These are phyloP conservation scores for Helichrysum umbraculigerum DNA, from an alignment of 129 eudicot species.

Conservation along the genomic window DNA sequence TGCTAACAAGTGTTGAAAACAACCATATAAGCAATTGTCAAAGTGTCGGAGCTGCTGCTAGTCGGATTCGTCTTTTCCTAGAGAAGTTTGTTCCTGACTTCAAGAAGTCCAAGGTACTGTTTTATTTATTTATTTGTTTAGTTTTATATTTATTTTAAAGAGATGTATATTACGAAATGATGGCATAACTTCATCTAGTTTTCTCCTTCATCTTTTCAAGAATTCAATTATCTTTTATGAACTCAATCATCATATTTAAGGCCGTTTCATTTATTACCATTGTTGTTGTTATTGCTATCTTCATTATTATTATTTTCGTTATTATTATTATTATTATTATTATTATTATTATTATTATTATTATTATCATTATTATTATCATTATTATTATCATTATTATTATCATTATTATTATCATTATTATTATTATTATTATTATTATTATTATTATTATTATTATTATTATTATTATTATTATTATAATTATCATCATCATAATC, in stretches of 20 bases:
- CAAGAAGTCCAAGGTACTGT: constrained; percentile 70
- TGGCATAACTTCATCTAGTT: not conserved
- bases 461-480: not conserved
- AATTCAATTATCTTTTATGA: not conserved
- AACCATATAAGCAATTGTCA: constrained; percentile 55
- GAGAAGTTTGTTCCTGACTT: constrained; percentile 54
- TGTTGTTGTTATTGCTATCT: too few species aligned
- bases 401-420: too few species aligned
- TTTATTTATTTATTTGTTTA: not conserved
- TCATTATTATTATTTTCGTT: not conserved
- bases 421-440: too few species aligned
- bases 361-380: not conserved
- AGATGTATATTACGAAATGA: not conserved
- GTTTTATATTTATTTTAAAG: not conserved
- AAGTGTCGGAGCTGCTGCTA: constrained; percentile 46
- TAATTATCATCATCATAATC: not conserved
- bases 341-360: too few species aligned
- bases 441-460: too few species aligned
- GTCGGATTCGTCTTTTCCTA: constrained; percentile 42
- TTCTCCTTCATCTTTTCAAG: not conserved
- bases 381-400: too few species aligned
- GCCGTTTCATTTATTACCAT: not conserved
- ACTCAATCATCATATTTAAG: not conserved
- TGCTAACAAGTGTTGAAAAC: constrained; percentile 56
- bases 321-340: not conserved